A percentile compares a stretch with the other conserved stretches of the same genome.
These are phyloP conservation scores for Macrolepiota fuliginosa DNA, from an alignment of 768 basidiomycete species.

Conservation along the genomic window DNA sequence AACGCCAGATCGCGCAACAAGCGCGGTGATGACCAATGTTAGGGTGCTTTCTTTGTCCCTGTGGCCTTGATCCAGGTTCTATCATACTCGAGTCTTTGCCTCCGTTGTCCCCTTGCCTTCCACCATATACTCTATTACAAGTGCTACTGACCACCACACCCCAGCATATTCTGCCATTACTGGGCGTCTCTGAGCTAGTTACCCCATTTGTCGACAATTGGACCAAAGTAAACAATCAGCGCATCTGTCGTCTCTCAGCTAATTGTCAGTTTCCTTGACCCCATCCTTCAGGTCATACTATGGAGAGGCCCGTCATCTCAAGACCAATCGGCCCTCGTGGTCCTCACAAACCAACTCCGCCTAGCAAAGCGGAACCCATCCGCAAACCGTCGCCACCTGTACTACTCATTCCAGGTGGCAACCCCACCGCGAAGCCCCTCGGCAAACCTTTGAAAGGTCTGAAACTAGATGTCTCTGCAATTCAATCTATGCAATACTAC, in stretches of 20 bases:
- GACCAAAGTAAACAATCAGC: conserved; percentile 26
- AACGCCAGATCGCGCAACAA: conserved; percentile 1
- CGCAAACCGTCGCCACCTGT: background rate
- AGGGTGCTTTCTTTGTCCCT: too few species aligned
- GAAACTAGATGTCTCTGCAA: conserved; percentile 3
- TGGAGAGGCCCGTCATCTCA: conserved; percentile 23
- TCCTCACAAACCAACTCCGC: conserved; percentile 25
- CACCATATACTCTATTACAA: too few species aligned
- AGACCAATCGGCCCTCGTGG: conserved; percentile 56
- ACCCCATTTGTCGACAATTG: conserved; percentile 24
- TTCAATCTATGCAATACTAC: conserved; percentile 1
- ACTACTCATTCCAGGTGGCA: background rate
- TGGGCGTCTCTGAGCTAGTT: conserved; percentile 5
- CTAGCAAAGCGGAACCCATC: background rate
- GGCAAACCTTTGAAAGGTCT: background rate
- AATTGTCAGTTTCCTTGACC: conserved; percentile 22
- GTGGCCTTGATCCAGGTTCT: too few species aligned
- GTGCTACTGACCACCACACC: background rate
- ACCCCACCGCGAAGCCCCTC: background rate
- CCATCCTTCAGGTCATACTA: conserved; percentile 21
- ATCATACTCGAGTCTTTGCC: too few species aligned
- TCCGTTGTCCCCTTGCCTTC: too few species aligned
- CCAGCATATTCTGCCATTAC: background rate
- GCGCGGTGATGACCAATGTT: too few species aligned
- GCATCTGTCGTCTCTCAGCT: conserved; percentile 14